A percentile compares a stretch with the other conserved stretches of the same genome.
Evolutionary conservation across 2,329 filamentous ascomycete species (phyloP).

Genomic region (Epicoccum nigrum): DNA sequence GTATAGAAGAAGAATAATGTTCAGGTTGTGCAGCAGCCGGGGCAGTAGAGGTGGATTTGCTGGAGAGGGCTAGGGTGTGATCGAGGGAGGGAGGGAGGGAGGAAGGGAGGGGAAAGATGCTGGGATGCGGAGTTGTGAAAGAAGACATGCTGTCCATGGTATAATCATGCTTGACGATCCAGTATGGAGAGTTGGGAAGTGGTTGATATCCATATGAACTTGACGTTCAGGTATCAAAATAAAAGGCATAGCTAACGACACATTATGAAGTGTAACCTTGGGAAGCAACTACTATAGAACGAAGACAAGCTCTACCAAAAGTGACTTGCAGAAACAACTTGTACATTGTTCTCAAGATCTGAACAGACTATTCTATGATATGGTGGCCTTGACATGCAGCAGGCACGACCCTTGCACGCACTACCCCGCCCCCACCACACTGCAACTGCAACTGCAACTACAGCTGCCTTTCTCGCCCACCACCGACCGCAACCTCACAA

Average conservation of each 20-base stretch:
- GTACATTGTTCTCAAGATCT: too few relatives aligned
- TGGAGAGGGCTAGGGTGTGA: background rate
- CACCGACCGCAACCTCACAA: slow-evolving; percentile 16
- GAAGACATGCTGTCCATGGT: background rate
- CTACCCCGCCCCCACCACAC: slow-evolving; percentile 19
- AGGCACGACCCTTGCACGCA: slow-evolving; percentile 11
- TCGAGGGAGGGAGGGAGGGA: background rate
- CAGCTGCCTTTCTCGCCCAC: slow-evolving; percentile 22
- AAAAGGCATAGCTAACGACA: too few relatives aligned
- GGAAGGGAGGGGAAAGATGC: background rate
- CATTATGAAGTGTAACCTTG: too few relatives aligned
- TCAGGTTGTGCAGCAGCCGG: slow-evolving; percentile 78
- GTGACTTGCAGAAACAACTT: background rate
- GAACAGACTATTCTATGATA: too few relatives aligned
- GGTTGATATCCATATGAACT: too few relatives aligned
- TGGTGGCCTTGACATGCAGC: too few relatives aligned
- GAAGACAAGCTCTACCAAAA: too few relatives aligned
- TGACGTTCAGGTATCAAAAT: too few relatives aligned
- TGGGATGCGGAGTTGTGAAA: too few relatives aligned
- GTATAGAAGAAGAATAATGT: slow-evolving; percentile 88
- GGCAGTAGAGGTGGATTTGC: slow-evolving; percentile 23
- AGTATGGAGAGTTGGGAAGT: too few relatives aligned
- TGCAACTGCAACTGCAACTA: background rate
- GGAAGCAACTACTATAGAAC: too few relatives aligned
- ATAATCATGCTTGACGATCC: too few relatives aligned